Base-by-base conservation (phyloP, 331 rosid species). In the Cydonia oblonga region DNA sequence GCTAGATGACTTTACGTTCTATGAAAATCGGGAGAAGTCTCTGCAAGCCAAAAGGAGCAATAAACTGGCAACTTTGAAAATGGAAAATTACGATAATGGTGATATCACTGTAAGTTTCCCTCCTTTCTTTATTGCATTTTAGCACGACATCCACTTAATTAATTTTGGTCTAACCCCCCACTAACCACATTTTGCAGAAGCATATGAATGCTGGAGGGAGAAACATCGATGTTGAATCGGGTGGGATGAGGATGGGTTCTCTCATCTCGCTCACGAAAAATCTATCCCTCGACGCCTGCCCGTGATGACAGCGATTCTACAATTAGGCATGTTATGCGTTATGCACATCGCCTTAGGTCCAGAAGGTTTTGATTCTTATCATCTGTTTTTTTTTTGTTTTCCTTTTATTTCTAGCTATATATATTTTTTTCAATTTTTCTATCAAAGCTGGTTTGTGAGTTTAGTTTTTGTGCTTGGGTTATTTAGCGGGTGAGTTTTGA, bases 1-100 rank as follows among this genome's bases (percentile, higher is more conserved):
- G 79, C 62, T 92, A 54, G 98, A 92, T 76, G 98, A 90, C 81
- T 92, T 81, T 78, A 80, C 70, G 44, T 92, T 86, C 80, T 92
- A 92, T 30, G 92, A 85, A 40, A 80, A 61, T 56, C 85, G 92
- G 68, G 92, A 85, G 58, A 85, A 81, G 80, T 73, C 78, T 65
- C 72, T 81, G 60, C 69, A 19, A n/a, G 80, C 72, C 9, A 79
- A 79, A 14, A 80, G 64, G 68, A 69, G 64, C 70, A 29, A 52
- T 9, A 75, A 88, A 76, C 80, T 81, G 14, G 57, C 84, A 51
- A 80, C 84, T 40, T 60, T 71, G 58, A 78, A 75, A 66, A 76
- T 69, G 61, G 85, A 79, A 76, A 51, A 32, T 51, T 72, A 69
- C 54, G 52, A 70, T 40, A 71, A 76, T 32, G 64, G 7, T n/a